Evolutionary conservation across 2,329 filamentous ascomycete species (phyloP), one percentile per base, ranked within the genome.

Genomic region (Hawksworthiomyces lignivorus): DNA sequence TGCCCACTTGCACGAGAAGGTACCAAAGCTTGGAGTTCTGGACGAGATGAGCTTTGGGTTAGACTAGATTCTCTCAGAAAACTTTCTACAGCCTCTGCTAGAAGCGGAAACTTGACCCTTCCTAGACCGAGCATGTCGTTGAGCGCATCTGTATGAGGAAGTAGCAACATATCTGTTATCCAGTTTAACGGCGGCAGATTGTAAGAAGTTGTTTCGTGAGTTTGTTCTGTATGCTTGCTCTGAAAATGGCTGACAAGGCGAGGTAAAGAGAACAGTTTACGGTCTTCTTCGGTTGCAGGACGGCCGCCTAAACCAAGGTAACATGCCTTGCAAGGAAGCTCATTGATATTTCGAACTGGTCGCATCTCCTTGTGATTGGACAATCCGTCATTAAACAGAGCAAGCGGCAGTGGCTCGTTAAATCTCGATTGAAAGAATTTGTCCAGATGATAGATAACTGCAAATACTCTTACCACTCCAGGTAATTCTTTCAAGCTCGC

Each of bases 381-480:
- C 24, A 81, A 53, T 1, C 70, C 73, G 41, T 77, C 79, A 43
- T 70, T 74, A 47, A 83, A 77, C 59, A 80, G 69, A 11, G 61
- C 60, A 26, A 88, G 55, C 8, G 71, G 65, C 1, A 77, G 73
- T 30, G 70, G 68, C 46, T 78, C 68, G 14, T 63, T 63, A 56
- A 81, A 86, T 36, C 67, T 68, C 14, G 70, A 58, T 32, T 70
- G 65, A 53, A 81, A 86, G 27, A 67, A 68, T 41, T 70, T 69
- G 43, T 73, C 67, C 39, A 80, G 62, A 55, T 84, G 77, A 54
- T 82, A 69, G 31, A 89, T 69, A 9, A 84, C 65, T 35, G 78
- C 70, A 46, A 75, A 74, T 14, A 84, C 68, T 49, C 78, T 77
- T 35, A 85, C 68, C 46, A 72, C 73, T 29, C 73, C 72, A 12